These are phyloP conservation scores for Rhynchospora pubera DNA, from an alignment of 176 grass and related monocot species.

Conservation along the genomic window DNA sequence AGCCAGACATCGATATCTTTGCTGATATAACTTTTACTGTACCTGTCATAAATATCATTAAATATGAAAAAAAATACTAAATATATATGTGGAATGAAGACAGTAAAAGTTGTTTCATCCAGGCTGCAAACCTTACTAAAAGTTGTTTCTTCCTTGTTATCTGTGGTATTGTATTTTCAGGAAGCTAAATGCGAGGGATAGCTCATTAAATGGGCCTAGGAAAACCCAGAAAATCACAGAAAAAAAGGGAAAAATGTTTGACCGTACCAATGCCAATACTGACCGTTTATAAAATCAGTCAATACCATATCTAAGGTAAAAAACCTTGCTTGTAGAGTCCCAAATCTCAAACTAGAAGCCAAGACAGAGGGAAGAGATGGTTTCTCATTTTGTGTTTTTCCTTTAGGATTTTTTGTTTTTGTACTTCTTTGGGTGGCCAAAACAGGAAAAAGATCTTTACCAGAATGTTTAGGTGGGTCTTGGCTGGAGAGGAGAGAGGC, in stretches of 20 bases:
- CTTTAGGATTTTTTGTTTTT: too few species aligned
- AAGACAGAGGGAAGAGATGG: too few species aligned
- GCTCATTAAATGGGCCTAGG: neutral
- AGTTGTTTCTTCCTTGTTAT: neutral
- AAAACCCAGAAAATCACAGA: neutral
- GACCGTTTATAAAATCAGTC: neutral
- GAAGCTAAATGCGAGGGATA: neutral
- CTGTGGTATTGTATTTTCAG: neutral
- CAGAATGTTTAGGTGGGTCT: conserved; percentile 62
- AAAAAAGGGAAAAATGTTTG: neutral
- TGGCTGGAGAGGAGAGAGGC: conserved; percentile 48
- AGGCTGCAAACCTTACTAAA: too few species aligned
- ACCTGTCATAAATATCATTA: conserved; percentile 42
- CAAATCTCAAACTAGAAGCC: neutral
- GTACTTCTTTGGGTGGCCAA: neutral
- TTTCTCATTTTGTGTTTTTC: too few species aligned
- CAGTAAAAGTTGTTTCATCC: neutral
- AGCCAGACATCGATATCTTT: conserved; percentile 84
- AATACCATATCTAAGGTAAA: neutral
- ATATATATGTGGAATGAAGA: neutral
- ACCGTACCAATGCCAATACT: neutral
- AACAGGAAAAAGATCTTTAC: conserved; percentile 29
- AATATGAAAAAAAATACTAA: neutral
- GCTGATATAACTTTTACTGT: conserved; percentile 82
- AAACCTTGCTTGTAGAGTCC: neutral